A percentile compares a stretch with the other conserved stretches of the same genome.
phyloP scores from a whole-genome alignment of 1,284 basidiomycete genomes.

The Athelia psychrophila region DNA sequence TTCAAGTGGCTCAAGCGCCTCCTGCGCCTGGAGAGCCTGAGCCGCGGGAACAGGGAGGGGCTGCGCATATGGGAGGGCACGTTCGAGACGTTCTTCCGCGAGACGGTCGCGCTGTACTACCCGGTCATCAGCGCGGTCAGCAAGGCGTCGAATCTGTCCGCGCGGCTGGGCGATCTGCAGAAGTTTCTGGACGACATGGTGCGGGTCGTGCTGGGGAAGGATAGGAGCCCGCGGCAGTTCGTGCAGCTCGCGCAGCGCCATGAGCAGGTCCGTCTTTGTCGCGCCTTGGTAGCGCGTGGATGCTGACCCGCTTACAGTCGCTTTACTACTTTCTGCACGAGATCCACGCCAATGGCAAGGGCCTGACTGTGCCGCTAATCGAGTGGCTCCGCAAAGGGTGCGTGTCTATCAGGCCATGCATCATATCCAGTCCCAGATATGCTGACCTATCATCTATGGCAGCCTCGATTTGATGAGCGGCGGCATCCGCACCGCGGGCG shows the following conservation, averaged over 20 bases:
- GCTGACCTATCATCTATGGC: not conserved
- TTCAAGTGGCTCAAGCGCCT: not conserved
- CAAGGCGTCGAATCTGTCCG: not conserved
- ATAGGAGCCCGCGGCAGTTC: not conserved
- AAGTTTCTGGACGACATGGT: conserved; percentile 1
- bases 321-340: not conserved
- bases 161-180: not conserved
- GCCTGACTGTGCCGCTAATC: not conserved
- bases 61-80: not conserved
- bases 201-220: not conserved
- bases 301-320: not conserved
- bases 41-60: not conserved
- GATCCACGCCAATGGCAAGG: not conserved
- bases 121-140: not conserved
- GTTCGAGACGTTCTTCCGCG: not conserved
- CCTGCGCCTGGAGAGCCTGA: not conserved
- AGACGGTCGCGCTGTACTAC: not conserved
- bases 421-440: not conserved
- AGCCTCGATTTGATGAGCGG: not conserved
- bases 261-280: not conserved
- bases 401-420: not conserved
- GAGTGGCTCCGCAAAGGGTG: not conserved
- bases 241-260: not conserved
- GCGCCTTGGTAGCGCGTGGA: not conserved
- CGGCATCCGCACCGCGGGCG: not conserved